Base-by-base conservation (phyloP, 2,329 filamentous ascomycete species). In the Cordyceps militaris region DNA sequence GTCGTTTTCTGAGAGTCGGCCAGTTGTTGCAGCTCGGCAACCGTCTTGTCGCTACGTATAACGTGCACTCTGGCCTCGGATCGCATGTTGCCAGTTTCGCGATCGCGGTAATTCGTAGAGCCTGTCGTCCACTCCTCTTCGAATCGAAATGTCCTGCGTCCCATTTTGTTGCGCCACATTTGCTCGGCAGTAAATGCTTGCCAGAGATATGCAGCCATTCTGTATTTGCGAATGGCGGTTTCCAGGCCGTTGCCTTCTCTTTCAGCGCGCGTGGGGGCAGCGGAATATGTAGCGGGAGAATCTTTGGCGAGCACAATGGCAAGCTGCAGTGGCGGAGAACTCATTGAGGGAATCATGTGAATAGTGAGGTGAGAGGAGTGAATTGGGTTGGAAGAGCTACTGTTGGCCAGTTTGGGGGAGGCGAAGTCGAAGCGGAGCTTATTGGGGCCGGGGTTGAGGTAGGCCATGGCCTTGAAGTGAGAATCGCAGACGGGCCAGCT, bases 171-270 rank as follows among this genome's bases (percentile, higher is more conserved):
- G 61, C 91, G 86, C 70, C 84, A 88, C 93, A 97, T 97, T 70
- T 97, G 92, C 70, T 99, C 94, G 7, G 90, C 91, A 0, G 93
- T 97, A 67, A 96, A 97, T 8, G 92, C 91, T 70, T 99, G 94
- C 92, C 94, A 97, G 14, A 97, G 78, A 69, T 97, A 97, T 24
- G 91, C 93, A 19, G 91, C 88, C 88, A 96, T 97, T 62, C 92
- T 84, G 69, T 94, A 97, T 70, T 99, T 99, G 66, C 83, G 84
- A 53, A 96, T 80, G 0, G 94, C 94, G 8, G 83, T 84, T 11
- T 92, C 86, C 36, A 97, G 69, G 1, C 81, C 82, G 70, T 96
- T 96, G 19, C 90, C 92, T 76, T 96, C 92, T 63, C 81, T 85
- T 70, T 89, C 84, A 57, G 82, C 76, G 50, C 89, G 83, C 56